Evolutionary conservation across 2,329 filamentous ascomycete genomes (phyloP).

Genomic region (Lasiodiplodia gonubiensis): DNA sequence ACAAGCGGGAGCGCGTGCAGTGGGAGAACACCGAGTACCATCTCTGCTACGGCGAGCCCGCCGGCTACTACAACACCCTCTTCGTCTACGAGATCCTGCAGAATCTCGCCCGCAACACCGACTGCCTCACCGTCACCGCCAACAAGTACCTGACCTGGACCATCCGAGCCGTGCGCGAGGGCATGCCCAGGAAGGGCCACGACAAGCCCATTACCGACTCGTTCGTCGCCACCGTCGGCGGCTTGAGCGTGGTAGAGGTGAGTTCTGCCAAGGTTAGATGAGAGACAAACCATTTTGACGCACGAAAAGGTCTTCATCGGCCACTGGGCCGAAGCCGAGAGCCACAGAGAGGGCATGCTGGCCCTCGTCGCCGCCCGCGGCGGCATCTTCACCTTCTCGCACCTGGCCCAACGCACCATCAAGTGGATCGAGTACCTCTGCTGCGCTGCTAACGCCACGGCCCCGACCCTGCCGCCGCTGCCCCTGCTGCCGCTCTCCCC

Average conservation of each 20-base stretch:
- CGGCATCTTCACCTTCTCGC: neutral
- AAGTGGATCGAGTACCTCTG: conserved; percentile 3
- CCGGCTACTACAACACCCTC: neutral
- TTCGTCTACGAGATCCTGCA: neutral
- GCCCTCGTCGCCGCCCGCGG: conserved; percentile 7
- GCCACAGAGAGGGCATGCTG: neutral
- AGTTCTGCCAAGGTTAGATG: neutral
- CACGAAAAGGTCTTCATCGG: neutral
- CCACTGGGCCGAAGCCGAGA: neutral
- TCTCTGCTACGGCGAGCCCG: neutral
- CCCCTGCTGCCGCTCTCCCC: neutral
- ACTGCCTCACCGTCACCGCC: neutral
- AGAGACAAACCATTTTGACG: neutral
- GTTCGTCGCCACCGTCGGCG: neutral
- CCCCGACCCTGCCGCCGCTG: neutral
- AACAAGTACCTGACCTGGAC: neutral
- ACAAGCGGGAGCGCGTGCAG: neutral
- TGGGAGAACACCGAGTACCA: neutral
- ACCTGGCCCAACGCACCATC: neutral
- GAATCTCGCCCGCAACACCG: neutral
- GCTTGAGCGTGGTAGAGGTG: neutral
- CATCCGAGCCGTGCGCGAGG: neutral
- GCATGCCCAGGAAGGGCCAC: neutral
- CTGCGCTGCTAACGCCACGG: neutral
- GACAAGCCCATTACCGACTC: neutral